Conservation (phyloP, 1,139 yeast genomes). For the Yamadazyma triangularis region DNA sequence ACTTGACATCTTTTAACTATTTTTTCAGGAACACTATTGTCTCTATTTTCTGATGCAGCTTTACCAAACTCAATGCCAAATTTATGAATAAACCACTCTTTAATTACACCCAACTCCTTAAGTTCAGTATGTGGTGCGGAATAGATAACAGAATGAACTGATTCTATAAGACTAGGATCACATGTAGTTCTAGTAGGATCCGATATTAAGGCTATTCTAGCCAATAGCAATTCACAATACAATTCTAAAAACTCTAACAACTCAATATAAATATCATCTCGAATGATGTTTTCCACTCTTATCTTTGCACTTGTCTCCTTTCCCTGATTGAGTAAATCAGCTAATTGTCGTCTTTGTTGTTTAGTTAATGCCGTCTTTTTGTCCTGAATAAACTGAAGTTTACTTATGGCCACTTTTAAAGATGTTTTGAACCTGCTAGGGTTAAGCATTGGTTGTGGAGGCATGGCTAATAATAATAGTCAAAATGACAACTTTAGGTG, state of each 20-base stretch:
- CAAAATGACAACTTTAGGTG: neutral
- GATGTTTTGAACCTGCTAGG: slow-evolving; percentile 58
- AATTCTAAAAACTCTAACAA: slow-evolving; percentile 75
- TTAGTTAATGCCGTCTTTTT: slow-evolving; percentile 79
- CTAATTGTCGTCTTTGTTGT: slow-evolving; percentile 72
- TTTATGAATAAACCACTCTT: slow-evolving; percentile 58
- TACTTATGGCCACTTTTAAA: slow-evolving; percentile 75
- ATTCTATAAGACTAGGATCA: slow-evolving; percentile 68
- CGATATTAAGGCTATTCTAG: slow-evolving; percentile 60
- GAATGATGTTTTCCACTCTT: slow-evolving; percentile 78
- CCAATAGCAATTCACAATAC: slow-evolving; percentile 78
- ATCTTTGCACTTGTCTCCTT: slow-evolving; percentile 83
- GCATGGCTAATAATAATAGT: slow-evolving; percentile 5
- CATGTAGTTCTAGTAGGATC: slow-evolving; percentile 34
- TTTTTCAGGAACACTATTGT: slow-evolving; percentile 58
- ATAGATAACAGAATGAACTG: slow-evolving; percentile 66
- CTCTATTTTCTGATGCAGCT: slow-evolving; percentile 54
- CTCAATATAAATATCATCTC: slow-evolving; percentile 82
- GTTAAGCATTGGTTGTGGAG: slow-evolving; percentile 27
- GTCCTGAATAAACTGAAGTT: slow-evolving; percentile 75
- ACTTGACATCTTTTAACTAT: slow-evolving; percentile 59
- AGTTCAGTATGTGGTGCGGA: slow-evolving; percentile 72
- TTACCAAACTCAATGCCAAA: slow-evolving; percentile 64
- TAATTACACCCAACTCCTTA: slow-evolving; percentile 59
- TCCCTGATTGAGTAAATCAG: slow-evolving; percentile 64